phyloP scores from a whole-genome alignment of 177 flowering plant genomes.

The Telopea speciosissima region DNA sequence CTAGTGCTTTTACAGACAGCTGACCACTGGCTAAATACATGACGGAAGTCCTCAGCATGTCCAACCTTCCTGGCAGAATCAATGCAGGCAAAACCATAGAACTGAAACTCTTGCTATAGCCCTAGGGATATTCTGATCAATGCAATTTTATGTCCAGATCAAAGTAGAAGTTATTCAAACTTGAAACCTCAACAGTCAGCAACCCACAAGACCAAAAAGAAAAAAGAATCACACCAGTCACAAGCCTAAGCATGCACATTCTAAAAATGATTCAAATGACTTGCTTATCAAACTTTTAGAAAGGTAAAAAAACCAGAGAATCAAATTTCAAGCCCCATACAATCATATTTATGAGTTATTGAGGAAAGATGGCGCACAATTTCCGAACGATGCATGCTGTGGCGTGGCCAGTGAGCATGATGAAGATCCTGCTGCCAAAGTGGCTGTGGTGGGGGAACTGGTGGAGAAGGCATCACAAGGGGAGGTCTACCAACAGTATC shows the following conservation, averaged over 20 bases:
- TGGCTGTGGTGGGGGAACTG: constrained; percentile 94
- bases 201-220: too few relatives aligned
- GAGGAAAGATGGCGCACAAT: constrained; percentile 45
- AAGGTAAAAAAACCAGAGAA: not conserved
- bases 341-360: not conserved
- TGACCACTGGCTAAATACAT: not conserved
- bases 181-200: not conserved
- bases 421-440: constrained; percentile 82
- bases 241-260: too few relatives aligned
- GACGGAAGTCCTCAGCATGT: not conserved
- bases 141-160: not conserved
- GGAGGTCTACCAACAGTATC: constrained; percentile 39
- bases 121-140: not conserved
- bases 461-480: constrained; percentile 53
- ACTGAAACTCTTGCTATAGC: not conserved
- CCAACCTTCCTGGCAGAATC: not conserved
- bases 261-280: not conserved
- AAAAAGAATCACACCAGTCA: too few relatives aligned
- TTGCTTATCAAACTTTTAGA: not conserved
- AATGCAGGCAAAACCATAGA: not conserved
- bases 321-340: not conserved
- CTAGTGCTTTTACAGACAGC: not conserved
- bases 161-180: not conserved
- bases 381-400: constrained; percentile 75
- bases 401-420: constrained; percentile 76